Base-by-base conservation (phyloP, 1,139 yeast species). In the Yamadazyma pseudoaaseri region DNA sequence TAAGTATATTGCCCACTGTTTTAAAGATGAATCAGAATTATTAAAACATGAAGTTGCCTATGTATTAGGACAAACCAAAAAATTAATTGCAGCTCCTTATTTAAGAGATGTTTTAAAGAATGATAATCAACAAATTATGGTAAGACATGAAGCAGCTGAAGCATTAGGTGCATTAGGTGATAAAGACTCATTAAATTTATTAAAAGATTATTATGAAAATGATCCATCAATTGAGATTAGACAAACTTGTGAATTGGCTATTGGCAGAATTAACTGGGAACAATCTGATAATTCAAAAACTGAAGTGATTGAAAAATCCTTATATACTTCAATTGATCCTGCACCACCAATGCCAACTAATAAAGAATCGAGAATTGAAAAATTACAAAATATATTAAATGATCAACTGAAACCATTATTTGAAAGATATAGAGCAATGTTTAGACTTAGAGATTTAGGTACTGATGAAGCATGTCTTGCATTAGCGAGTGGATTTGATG, bases 121-220 rank as follows among this genome's bases (percentile, higher is more conserved):
- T 55, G 52, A 68, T 31, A 64, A 67, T 38, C 97, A 94, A 64
- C 92, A 84, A 56, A 71, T 86, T 39, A 94, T 94, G 97, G 99
- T 94, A 23, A 84, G 99, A 60, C 99, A 94, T 59, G 99, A 94
- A 62, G 98, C 98, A 14, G 98, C 98, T 9, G 99, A 94, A 63
- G 98, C 97, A 20, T 73, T 94, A 37, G 99, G 98, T 39, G 98
- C 98, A 24, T 70, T 94, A 36, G 96, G 96, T 31, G 95, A 89
- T 58, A 62, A 65, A 31, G 82, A 77, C 4, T 85, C 96, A n/a
- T 61, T 92, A 39, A 75, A 66, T 1, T 60, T 89, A 34, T 74
- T 94, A 46, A 65, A 76, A 43, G 67, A 79, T 33, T 87, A 82
- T 60, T 70, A 60, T 48, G 60, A 66, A 42, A 75, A 81, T 34